Conservation (phyloP, 2,329 filamentous ascomycete species). For the Talaromyces amestolkiae region DNA sequence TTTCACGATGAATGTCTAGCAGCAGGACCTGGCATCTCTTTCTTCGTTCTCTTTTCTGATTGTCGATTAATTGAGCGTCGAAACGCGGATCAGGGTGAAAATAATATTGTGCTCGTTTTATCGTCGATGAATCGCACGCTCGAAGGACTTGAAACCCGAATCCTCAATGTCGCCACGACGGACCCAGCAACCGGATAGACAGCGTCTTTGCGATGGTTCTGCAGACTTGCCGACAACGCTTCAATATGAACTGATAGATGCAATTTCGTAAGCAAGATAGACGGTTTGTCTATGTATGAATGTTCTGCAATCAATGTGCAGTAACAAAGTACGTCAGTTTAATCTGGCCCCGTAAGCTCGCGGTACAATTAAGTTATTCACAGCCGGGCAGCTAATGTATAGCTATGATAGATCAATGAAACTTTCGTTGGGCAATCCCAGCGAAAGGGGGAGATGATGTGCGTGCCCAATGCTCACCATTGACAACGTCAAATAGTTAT, state of each 20-base stretch:
- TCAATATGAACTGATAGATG: neutral
- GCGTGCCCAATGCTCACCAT: slow-evolving; percentile 6
- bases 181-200: neutral
- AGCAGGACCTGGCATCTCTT: neutral
- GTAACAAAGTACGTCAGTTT: neutral
- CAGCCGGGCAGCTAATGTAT: neutral
- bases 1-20: neutral
- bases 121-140: neutral
- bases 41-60: neutral
- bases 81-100: neutral
- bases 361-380: neutral
- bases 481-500: neutral
- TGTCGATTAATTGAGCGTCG: neutral
- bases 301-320: neutral
- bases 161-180: neutral
- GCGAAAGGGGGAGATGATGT: neutral
- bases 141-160: neutral
- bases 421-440: slow-evolving; percentile 1
- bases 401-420: neutral
- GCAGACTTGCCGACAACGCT: neutral
- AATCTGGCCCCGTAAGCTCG: neutral
- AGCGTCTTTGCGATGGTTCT: neutral
- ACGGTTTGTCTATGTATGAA: neutral
- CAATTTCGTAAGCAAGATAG: too few species aligned
- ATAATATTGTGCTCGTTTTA: neutral